phyloP scores from a whole-genome alignment of 208 protist genomes.

The Crithidia sp. region DNA sequence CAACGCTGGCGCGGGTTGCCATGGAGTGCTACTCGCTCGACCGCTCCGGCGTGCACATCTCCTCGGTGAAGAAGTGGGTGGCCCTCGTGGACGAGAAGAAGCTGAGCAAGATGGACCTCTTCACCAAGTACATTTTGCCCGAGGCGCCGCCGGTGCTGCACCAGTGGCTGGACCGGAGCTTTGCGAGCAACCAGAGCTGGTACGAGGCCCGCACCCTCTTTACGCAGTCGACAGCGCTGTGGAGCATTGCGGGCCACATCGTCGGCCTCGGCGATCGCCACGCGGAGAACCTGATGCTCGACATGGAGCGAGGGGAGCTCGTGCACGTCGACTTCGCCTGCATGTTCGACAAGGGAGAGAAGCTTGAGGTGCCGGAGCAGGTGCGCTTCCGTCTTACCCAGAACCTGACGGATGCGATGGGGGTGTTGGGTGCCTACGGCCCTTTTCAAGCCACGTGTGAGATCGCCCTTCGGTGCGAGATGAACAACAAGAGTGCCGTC shows the following conservation, averaged over 20 bases:
- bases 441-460: constrained; percentile 90
- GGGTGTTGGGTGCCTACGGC: constrained; percentile 92
- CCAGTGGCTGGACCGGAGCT: constrained; percentile 92
- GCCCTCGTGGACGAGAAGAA: constrained; percentile 62
- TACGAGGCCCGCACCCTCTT: constrained; percentile 88
- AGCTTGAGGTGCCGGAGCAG: constrained; percentile 92
- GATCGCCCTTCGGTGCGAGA: constrained; percentile 86
- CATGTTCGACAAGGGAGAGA: constrained; percentile 97
- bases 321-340: constrained; percentile 96
- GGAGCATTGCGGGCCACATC: constrained; percentile 97
- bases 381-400: constrained; percentile 98
- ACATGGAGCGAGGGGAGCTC: constrained; percentile 81
- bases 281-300: constrained; percentile 96
- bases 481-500: constrained; percentile 92
- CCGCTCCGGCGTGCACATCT: constrained; percentile 63
- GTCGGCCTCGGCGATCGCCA: constrained; percentile 95
- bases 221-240: constrained; percentile 90
- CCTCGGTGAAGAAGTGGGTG: constrained; percentile 74
- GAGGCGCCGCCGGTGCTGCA: constrained; percentile 90
- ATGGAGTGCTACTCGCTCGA: constrained; percentile 79
- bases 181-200: constrained; percentile 90
- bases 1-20: constrained; percentile 79
- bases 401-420: constrained; percentile 97
- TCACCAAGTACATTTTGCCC: constrained; percentile 81
- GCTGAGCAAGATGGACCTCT: constrained; percentile 70